phyloP scores from a whole-genome alignment of 352 stramenopile species.

The Phytophthora gonapodyides region DNA sequence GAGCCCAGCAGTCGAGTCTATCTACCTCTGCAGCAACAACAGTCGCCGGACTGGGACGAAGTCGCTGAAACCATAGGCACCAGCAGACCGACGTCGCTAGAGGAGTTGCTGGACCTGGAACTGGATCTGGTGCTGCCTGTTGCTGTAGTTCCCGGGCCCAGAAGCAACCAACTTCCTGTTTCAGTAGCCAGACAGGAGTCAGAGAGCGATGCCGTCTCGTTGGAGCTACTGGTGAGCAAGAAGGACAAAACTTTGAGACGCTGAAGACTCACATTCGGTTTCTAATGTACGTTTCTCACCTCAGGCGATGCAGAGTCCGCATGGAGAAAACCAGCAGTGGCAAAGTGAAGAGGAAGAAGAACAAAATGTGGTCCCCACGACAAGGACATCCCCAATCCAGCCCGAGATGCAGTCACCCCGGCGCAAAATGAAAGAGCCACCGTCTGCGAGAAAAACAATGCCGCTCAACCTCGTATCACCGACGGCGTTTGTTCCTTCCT shows the following conservation, averaged over 20 bases:
- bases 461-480: constrained; percentile 48
- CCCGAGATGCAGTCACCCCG: constrained; percentile 34
- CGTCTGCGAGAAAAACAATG: constrained; percentile 17
- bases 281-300: neutral
- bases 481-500: constrained; percentile 42
- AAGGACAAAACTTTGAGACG: neutral
- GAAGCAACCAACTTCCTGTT: constrained; percentile 36
- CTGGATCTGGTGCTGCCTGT: constrained; percentile 41
- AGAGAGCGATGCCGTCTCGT: constrained; percentile 37
- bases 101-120: constrained; percentile 55
- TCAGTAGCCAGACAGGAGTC: constrained; percentile 21
- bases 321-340: constrained; percentile 63
- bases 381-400: constrained; percentile 2
- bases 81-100: constrained; percentile 35
- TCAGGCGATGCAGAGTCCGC: constrained; percentile 75
- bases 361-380: neutral
- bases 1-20: constrained; percentile 7
- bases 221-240: constrained; percentile 59
- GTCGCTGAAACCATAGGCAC: neutral
- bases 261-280: constrained; percentile 5
- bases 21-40: constrained; percentile 23
- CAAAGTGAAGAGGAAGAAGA: constrained; percentile 35
- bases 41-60: constrained; percentile 22
- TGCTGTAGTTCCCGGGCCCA: constrained; percentile 11
- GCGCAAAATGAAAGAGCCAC: constrained; percentile 5